Percentiles rank a stretch among this genome's conserved stretches.
phyloP scores from a whole-genome alignment of 1,284 basidiomycete genomes.

The Pisolithus thermaeus region DNA sequence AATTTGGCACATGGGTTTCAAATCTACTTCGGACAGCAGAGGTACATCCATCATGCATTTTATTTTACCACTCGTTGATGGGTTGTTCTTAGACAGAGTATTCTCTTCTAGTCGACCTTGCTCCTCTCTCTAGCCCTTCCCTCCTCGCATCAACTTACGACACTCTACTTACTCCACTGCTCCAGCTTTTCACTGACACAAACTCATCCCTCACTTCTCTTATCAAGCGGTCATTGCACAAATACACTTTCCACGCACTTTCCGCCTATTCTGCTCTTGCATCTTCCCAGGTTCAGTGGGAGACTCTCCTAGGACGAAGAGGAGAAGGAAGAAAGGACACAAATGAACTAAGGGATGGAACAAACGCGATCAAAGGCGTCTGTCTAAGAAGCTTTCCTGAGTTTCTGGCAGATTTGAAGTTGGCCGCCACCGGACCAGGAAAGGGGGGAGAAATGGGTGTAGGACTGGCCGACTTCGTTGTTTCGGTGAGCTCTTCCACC shows the following conservation, averaged over 20 bases:
- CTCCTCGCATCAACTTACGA: conserved; percentile 51
- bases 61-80: not conserved
- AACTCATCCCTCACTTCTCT: conserved; percentile 58
- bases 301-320: conserved; percentile 48
- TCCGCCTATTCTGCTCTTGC: conserved; percentile 56
- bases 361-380: conserved; percentile 56
- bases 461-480: conserved; percentile 56
- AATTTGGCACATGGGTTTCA: conserved; percentile 64
- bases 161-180: conserved; percentile 56
- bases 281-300: conserved; percentile 55
- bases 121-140: conserved; percentile 45
- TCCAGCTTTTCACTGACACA: conserved; percentile 55
- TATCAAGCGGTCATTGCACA: conserved; percentile 78
- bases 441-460: conserved; percentile 49
- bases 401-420: conserved; percentile 68
- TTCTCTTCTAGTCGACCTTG: conserved; percentile 52
- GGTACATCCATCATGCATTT: conserved; percentile 32
- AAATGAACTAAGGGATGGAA: conserved; percentile 66
- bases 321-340: conserved; percentile 42
- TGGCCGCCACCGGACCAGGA: conserved; percentile 41
- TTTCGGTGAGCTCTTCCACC: conserved; percentile 40
- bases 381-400: conserved; percentile 78
- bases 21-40: conserved; percentile 56
- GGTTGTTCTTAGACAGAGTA: conserved; percentile 45
- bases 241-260: conserved; percentile 77